Conservation (phyloP, 1,284 basidiomycete genomes). For the Rhizopogon hawkerae region DNA sequence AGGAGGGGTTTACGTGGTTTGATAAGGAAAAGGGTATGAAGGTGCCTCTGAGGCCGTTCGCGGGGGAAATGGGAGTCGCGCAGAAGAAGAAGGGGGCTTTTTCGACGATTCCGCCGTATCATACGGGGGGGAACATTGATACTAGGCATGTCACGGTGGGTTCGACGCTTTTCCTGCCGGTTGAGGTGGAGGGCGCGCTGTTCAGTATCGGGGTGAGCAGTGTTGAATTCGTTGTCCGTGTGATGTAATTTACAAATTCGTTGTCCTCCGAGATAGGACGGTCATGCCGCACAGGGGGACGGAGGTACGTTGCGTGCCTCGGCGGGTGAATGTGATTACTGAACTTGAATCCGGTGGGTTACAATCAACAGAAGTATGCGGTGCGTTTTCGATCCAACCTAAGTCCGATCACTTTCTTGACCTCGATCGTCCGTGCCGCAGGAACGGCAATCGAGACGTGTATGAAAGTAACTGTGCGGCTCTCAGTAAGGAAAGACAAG, state of each 20-base stretch:
- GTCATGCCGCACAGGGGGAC: conserved; percentile 58
- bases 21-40: conserved; percentile 38
- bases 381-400: conserved; percentile 25
- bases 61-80: conserved; percentile 62
- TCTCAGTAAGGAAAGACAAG: conserved; percentile 49
- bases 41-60: conserved; percentile 46
- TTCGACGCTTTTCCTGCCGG: conserved; percentile 45
- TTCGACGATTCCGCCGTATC: conserved; percentile 56
- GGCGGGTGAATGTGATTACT: no score
- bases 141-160: conserved; percentile 47
- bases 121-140: conserved; percentile 54
- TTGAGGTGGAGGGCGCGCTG: conserved; percentile 52
- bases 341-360: not conserved
- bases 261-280: conserved; percentile 34
- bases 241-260: not conserved
- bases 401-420: not conserved
- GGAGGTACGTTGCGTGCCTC: conserved; percentile 34
- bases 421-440: conserved; percentile 14
- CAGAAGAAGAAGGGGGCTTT: conserved; percentile 41
- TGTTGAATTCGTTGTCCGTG: not conserved
- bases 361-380: conserved; percentile 40
- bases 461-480: conserved; percentile 45
- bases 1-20: conserved; percentile 39
- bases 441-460: conserved; percentile 58
- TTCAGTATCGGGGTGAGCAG: conserved; percentile 50